phyloP scores from a whole-genome alignment of 2,329 filamentous ascomycete species.

The Paraphaeosphaeria minitans region DNA sequence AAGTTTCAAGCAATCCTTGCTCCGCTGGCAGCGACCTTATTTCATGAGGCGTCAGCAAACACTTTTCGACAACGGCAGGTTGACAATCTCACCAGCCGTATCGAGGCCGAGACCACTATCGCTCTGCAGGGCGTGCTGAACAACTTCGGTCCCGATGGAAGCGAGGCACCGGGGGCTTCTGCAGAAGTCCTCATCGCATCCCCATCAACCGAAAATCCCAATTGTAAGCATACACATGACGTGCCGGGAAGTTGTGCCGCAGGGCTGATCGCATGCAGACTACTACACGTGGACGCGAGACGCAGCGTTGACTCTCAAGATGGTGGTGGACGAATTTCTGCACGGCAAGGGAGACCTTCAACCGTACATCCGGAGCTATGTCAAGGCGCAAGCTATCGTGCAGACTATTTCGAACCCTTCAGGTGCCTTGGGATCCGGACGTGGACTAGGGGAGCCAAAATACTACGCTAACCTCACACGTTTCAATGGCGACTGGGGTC shows the following conservation, averaged over 20 bases:
- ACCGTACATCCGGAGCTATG: constrained; percentile 67
- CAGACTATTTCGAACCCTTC: constrained; percentile 72
- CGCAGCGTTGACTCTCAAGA: constrained; percentile 71
- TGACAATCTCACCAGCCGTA: constrained; percentile 22
- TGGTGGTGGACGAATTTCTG: constrained; percentile 66
- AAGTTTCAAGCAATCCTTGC: constrained; percentile 9
- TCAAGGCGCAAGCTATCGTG: constrained; percentile 67
- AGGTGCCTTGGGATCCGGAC: constrained; percentile 57
- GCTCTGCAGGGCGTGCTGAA: constrained; percentile 58
- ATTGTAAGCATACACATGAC: constrained; percentile 52
- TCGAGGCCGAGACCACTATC: constrained; percentile 53
- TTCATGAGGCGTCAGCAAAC: constrained; percentile 10
- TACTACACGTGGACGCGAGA: constrained; percentile 81
- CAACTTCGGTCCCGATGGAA: constrained; percentile 61
- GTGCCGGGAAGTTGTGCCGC: background rate
- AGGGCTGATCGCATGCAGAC: constrained; percentile 55
- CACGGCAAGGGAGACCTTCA: constrained; percentile 65
- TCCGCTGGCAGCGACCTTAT: constrained; percentile 15
- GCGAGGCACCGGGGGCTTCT: constrained; percentile 53
- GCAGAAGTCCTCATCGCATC: constrained; percentile 61
- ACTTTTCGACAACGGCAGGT: constrained; percentile 6
- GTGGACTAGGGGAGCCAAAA: constrained; percentile 73
- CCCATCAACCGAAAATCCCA: constrained; percentile 57
- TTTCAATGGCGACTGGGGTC: constrained; percentile 72
- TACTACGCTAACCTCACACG: constrained; percentile 67